phyloP scores from a whole-genome alignment of 2,329 filamentous ascomycete genomes.

The Mollisiaceae sp. region DNA sequence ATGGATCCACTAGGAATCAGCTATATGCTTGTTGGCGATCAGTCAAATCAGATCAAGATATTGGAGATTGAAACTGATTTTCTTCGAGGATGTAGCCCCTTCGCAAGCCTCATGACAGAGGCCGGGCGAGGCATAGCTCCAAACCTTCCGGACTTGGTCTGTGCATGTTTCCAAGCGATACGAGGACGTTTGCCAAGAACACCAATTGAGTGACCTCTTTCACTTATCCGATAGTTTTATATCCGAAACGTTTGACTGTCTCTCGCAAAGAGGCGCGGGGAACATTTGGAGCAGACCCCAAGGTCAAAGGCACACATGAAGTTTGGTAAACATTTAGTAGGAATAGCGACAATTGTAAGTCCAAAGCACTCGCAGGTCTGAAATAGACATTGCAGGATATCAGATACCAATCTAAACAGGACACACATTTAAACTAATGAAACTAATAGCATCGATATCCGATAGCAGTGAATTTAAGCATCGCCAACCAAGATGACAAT shows the following conservation, averaged over 20 bases:
- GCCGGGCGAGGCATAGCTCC: constrained; percentile 17
- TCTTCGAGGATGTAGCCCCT: background rate
- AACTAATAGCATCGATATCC: background rate
- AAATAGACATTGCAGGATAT: too few species aligned
- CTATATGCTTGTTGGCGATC: constrained; percentile 15
- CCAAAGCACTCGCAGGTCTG: background rate
- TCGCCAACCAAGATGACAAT: constrained; percentile 13
- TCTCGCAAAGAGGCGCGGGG: background rate
- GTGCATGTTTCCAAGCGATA: constrained; percentile 26
- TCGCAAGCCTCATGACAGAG: constrained; percentile 13
- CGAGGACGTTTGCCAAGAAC: constrained; percentile 10
- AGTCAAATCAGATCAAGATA: constrained; percentile 19
- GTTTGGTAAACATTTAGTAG: background rate
- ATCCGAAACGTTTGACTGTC: constrained; percentile 10
- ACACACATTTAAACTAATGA: background rate
- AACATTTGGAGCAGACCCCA: too few species aligned
- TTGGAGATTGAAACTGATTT: constrained; percentile 18
- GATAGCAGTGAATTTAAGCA: constrained; percentile 17
- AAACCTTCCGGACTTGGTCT: constrained; percentile 23
- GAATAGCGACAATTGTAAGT: background rate
- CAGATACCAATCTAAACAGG: too few species aligned
- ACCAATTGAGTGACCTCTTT: constrained; percentile 15
- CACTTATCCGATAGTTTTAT: constrained; percentile 9
- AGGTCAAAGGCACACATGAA: background rate
- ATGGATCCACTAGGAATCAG: constrained; percentile 11